A percentile compares a stretch with the other conserved stretches of the same genome.
phyloP scores from a whole-genome alignment of 192 early-diverging fungal genomes.

The Coemansia sp. region DNA sequence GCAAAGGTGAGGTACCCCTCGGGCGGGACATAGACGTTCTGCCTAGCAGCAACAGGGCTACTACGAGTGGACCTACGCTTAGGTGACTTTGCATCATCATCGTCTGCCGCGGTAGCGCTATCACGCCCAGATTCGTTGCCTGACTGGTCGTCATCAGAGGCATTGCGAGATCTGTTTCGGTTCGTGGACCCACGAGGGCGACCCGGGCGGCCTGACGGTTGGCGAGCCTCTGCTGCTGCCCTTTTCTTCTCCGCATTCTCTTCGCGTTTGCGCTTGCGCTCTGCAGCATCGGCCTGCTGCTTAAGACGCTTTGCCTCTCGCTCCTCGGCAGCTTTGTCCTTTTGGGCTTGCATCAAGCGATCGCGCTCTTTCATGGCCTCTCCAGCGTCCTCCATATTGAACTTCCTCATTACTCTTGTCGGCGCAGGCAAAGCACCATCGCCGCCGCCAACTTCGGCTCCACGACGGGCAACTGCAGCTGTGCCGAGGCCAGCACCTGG shows the following conservation, averaged over 20 bases:
- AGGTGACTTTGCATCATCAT: neutral
- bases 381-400: slow-evolving; percentile 19
- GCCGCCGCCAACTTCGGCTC: neutral
- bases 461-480: neutral
- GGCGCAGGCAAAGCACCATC: neutral
- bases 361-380: slow-evolving; percentile 28
- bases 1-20: slow-evolving; percentile 31
- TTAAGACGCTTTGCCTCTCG: slow-evolving; percentile 29
- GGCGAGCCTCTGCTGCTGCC: neutral
- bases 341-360: slow-evolving; percentile 12
- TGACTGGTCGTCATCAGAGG: slow-evolving; percentile 11
- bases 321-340: slow-evolving; percentile 19
- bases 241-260: slow-evolving; percentile 17
- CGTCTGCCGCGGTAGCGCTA: neutral
- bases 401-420: slow-evolving; percentile 27
- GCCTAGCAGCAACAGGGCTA: neutral
- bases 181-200: neutral
- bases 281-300: slow-evolving; percentile 22
- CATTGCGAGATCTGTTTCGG: neutral
- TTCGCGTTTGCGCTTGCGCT: slow-evolving; percentile 34
- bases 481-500: slow-evolving; percentile 14
- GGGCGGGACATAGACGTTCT: slow-evolving; percentile 16
- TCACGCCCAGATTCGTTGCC: slow-evolving; percentile 8
- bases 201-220: neutral
- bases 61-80: neutral